These are phyloP conservation scores for Trametes hirsuta DNA, from an alignment of 1,284 basidiomycete species.

Conservation along the genomic window DNA sequence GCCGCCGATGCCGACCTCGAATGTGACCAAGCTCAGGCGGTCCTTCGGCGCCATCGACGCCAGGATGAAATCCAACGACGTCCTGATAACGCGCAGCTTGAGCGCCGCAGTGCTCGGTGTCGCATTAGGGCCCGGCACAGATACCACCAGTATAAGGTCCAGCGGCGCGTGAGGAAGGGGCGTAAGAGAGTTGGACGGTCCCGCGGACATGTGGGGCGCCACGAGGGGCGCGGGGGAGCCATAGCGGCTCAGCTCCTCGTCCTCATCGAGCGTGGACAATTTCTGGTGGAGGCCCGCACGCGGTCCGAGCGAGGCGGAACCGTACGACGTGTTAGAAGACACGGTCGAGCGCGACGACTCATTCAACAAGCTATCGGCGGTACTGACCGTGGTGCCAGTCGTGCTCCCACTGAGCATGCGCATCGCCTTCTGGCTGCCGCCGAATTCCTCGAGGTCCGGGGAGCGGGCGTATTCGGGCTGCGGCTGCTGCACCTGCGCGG, in stretches of 20 bases:
- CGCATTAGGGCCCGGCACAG: conserved; percentile 75
- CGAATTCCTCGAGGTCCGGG: conserved; percentile 74
- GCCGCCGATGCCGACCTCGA: conserved; percentile 82
- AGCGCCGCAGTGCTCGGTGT: conserved; percentile 80
- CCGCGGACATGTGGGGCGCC: conserved; percentile 75
- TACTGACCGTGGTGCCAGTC: conserved; percentile 63
- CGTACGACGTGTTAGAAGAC: conserved; percentile 72
- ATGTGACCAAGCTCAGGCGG: conserved; percentile 85
- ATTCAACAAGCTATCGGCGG: conserved; percentile 67
- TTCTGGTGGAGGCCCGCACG: conserved; percentile 44
- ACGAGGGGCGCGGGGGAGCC: conserved; percentile 59
- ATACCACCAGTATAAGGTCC: conserved; percentile 91
- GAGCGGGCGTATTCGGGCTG: conserved; percentile 33
- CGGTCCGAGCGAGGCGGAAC: conserved; percentile 39
- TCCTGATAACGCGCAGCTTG: conserved; percentile 84
- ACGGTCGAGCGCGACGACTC: conserved; percentile 66
- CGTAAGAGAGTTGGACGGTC: conserved; percentile 75
- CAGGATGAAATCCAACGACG: conserved; percentile 83
- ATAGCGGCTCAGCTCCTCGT: conserved; percentile 63
- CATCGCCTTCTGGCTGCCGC: conserved; percentile 72
- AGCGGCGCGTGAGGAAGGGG: conserved; percentile 86
- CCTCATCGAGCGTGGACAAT: conserved; percentile 69
- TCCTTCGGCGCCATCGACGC: conserved; percentile 77
- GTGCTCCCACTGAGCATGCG: conserved; percentile 79
- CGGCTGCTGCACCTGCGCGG: conserved; percentile 35